Evolutionary conservation across 352 stramenopile species (phyloP), one percentile per base, ranked within the genome.

Genomic region (Hyaloperonospora arabidopsidis): DNA sequence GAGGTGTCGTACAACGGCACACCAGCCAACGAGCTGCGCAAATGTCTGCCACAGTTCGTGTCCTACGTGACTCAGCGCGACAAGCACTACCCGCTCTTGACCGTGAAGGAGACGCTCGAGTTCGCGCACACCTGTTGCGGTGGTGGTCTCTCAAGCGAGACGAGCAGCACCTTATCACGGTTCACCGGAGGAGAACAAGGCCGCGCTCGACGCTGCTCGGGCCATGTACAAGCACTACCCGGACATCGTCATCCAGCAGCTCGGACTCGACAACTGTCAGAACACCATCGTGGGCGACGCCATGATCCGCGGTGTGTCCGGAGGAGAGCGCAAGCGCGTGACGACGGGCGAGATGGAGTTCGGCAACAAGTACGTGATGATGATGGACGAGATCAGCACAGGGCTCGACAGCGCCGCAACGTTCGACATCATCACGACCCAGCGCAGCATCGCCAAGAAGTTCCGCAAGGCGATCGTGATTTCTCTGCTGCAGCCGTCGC

Each of bases 341-440:
- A 89, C 76, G 15, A 76, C 67, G 0, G 79, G 76, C 13, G 75
- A 88, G 68, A 97, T 97, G 73, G 65, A 89, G 29, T 79, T 90
- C 45, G 68, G 71, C 22, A 65, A 59, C 22, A 43, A 49, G 29
- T 47, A 53, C 21, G 57, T 64, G 25, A 59, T 59, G 22, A 47
- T 64, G 45, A 59, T 64, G 57, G 57, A 64, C 29, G 50, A 64
- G 44, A 64, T 59, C 45, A 64, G 50, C 34, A 64, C 51, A 17
- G 57, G 51, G 2, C 14, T 64, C 8, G 57, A 59, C 18, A 64
- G 57, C 28, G 57, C 51, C 1, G 57, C 57, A 14, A 47, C 51
- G 6, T 60, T 64, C 10, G 57, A 64, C 10, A 64, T 64, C 22
- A 34, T 64, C 1, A 43, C 15, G n/a, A 60, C 49, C 35, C 52